These are phyloP conservation scores for Tylopilus plumbeoviolaceoides DNA, from an alignment of 768 basidiomycete genomes.

Conservation along the genomic window DNA sequence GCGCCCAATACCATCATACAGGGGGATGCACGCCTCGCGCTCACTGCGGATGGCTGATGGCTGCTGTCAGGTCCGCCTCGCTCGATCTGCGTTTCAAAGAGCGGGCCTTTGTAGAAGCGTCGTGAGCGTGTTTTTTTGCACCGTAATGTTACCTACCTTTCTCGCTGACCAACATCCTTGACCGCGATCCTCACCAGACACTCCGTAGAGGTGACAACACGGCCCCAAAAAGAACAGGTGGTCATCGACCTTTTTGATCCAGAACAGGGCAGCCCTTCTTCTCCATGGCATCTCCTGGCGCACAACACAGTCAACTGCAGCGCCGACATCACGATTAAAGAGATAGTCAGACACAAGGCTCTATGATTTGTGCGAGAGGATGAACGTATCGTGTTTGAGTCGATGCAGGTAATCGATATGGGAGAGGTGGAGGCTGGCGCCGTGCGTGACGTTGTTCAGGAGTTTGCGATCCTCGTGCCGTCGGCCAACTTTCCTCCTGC, in stretches of 20 bases:
- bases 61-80: neutral
- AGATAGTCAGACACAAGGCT: neutral
- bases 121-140: neutral
- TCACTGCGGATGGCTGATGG: neutral
- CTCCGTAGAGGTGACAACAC: neutral
- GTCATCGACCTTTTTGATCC: neutral
- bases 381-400: conserved; percentile 11
- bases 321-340: neutral
- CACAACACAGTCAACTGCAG: neutral
- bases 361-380: no score
- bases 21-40: neutral
- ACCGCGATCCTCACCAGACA: conserved; percentile 1
- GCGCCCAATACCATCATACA: neutral
- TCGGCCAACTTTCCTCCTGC: no score
- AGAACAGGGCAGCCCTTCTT: neutral
- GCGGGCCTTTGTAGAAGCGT: neutral
- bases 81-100: conserved; percentile 1
- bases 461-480: no score
- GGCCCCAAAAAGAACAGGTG: neutral
- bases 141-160: no score
- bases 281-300: neutral
- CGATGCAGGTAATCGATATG: conserved; percentile 1
- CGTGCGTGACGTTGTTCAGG: no score
- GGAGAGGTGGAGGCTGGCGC: no score
- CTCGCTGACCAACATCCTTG: neutral